Evolutionary conservation across 345 rosid genomes (phyloP), one percentile per base, ranked within the genome.

Genomic region (Cardamine resedifolia): DNA sequence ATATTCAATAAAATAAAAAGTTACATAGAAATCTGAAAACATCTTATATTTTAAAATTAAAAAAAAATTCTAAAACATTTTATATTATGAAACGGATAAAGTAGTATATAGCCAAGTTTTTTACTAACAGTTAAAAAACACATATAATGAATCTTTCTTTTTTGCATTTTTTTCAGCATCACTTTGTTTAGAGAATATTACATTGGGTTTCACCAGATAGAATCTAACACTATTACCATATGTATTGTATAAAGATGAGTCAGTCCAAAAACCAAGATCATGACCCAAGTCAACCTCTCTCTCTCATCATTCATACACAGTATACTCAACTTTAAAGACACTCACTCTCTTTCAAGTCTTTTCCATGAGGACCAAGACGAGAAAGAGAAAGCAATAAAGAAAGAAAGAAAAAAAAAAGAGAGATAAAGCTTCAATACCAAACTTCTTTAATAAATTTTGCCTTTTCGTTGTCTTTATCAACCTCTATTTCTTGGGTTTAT

Each of bases 371-470:
- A 70, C 59, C 66, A 70, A 57, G 10, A 63, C 39, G 11, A 71
- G 72, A 76, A 70, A 76, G 74, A 68, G 63, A 76, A 69, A 76
- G 79, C 70, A 63, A 76, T 62, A 77, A 64, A 58, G 62, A 64
- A 16, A 31, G 28, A 48, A 51, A 58, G 39, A 1, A 12, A 16
- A 44, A 64, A n/a, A 8, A 66, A 66, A 20, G 49, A 44, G 49
- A 44, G 49, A 60, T 41, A 71, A 77, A 77, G 72, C 68, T 70
- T 56, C 56, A 30, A 6, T 23, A 70, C 49, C 16, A 45, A 30
- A 49, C 66, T 64, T 76, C 64, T 70, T 70, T 57, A 64, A 53
- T 63, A 47, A 63, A 38, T 44, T 44, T 69, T 14, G 33, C 45
- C 61, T 45, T 70, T 56, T 49, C 24, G 4, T 27, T 76, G 75